Base-by-base conservation (phyloP, 257 asterid genomes). In the Solanum megistacrolobum region DNA sequence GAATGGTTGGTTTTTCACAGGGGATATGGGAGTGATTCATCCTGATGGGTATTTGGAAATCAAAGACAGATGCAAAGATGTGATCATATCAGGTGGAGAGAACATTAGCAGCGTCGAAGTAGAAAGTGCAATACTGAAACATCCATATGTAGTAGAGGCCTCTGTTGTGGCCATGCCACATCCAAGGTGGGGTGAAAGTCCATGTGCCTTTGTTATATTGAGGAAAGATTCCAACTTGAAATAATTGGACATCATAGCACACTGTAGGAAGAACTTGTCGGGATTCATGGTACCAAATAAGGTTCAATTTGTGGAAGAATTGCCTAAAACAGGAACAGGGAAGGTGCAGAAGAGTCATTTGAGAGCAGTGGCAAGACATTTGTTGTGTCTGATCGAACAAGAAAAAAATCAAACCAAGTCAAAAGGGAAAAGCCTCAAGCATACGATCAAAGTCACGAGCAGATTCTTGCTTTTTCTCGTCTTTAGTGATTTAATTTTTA, bases 111-210 rank as follows among this genome's bases (percentile, higher is more conserved):
- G 98, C 31, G 93, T 96, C 7, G 98, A 96, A 88, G 98, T 95
- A 12, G 99, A 96, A 87, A 84, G 90, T n/a, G 95, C 87, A 18
- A 87, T 95, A 58, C 89, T 92, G 87, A 89, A 90, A 73, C 96
- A 95, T 89, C 90, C 91, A 0, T 85, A 88, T 7, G 94, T 96
- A 48, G 46, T 90, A 1, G 99, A 96, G 89, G 98, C 96, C 21
- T 93, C 98, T 4, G 98, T 95, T 87, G 99, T 95, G 88, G 98
- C 99, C 32, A 94, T 94, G 98, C 98, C 99, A 1, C 98, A 96
- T 73, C 93, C 96, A 0, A 90, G 27, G 86, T 96, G 99, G 99
- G 98, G 98, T 0, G 84, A 79, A 43, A 43, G 25, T 43, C 84
- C 84, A 13, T 79, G 38, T 27, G 84, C 65, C 2, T 46, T 46